These are phyloP conservation scores for Citrullus colocynthis DNA, from an alignment of 306 rosid genomes.

Conservation along the genomic window DNA sequence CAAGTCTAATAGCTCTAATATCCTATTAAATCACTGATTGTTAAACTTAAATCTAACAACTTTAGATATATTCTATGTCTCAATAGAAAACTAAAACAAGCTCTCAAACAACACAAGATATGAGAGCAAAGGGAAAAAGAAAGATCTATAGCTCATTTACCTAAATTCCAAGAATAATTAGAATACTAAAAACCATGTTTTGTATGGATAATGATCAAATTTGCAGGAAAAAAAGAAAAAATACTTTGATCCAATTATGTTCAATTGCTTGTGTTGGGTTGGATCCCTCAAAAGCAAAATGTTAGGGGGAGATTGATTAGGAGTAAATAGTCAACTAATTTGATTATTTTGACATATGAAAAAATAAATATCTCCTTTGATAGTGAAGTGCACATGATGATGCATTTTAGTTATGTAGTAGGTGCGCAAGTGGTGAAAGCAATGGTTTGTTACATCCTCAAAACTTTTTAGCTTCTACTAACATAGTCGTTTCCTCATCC, in stretches of 20 bases:
- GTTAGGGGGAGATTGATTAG: not conserved
- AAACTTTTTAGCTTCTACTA: not conserved
- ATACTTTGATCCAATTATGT: not conserved
- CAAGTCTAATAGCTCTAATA: no score
- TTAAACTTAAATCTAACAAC: not conserved
- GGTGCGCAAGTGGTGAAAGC: not conserved
- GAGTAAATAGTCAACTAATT: not conserved
- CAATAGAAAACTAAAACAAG: not conserved
- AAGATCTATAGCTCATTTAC: not conserved
- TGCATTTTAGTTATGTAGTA: conserved; percentile 2
- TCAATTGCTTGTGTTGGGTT: not conserved
- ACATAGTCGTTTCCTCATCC: not conserved
- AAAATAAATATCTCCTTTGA: not conserved
- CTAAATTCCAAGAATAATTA: not conserved
- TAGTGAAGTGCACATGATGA: not conserved
- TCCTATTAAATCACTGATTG: no score
- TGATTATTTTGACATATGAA: not conserved
- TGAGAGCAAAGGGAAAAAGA: not conserved
- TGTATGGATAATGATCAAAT: not conserved
- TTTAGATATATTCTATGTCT: not conserved
- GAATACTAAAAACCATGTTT: not conserved
- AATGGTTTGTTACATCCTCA: not conserved
- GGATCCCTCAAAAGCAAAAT: not conserved
- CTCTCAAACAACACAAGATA: not conserved
- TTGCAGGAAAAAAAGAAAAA: not conserved